Evolutionary conservation across 768 basidiomycete genomes (phyloP).

Genomic region (Auricularia sp.): DNA sequence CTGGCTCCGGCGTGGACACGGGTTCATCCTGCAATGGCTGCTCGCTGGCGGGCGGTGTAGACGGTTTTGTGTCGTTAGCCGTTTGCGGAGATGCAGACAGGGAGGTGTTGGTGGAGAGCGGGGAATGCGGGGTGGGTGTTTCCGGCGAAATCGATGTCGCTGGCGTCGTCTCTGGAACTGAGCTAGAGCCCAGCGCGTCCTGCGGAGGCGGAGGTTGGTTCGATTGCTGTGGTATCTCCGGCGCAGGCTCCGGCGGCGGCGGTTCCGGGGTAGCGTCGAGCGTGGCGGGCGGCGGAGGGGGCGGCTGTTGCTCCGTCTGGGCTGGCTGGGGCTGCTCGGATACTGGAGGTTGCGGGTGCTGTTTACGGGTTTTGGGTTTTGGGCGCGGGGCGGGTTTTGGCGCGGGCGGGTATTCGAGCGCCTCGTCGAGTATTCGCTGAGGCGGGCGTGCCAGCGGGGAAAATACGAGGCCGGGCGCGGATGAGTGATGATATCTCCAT

Average conservation of each 20-base stretch:
- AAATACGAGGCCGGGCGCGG: background rate
- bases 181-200: background rate
- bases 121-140: slow-evolving; percentile 42
- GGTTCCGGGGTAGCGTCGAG: slow-evolving; percentile 14
- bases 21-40: background rate
- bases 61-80: background rate
- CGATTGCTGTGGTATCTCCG: slow-evolving; percentile 3
- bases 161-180: slow-evolving; percentile 36
- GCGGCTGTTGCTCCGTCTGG: background rate
- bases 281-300: slow-evolving; percentile 13
- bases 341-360: slow-evolving; percentile 4
- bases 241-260: slow-evolving; percentile 9
- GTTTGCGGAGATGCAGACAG: slow-evolving; percentile 25
- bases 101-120: slow-evolving; percentile 51
- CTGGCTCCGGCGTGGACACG: slow-evolving; percentile 7
- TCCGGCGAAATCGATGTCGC: slow-evolving; percentile 41
- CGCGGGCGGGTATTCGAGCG: slow-evolving; percentile 36
- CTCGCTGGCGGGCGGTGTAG: background rate
- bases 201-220: slow-evolving; percentile 6
- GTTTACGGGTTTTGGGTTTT: slow-evolving; percentile 39
- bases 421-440: slow-evolving; percentile 3
- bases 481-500: background rate
- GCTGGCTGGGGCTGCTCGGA: slow-evolving; percentile 3
- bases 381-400: slow-evolving; percentile 39
- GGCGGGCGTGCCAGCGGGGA: background rate